Evolutionary conservation across 306 rosid genomes (phyloP).

Genomic region (Citrullus mucosospermus): DNA sequence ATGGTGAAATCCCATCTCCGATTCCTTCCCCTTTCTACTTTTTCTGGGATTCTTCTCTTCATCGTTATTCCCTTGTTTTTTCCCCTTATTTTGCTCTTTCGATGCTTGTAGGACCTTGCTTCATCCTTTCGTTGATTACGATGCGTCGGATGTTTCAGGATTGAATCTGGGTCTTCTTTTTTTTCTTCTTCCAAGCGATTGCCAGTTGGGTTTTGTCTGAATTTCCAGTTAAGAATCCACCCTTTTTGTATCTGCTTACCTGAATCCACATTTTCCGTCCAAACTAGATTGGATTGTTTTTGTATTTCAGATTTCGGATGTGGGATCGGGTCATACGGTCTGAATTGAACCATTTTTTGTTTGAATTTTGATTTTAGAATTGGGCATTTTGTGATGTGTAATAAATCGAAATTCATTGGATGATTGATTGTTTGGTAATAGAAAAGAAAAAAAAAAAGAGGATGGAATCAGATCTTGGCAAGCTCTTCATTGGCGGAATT

Average conservation of each 20-base stretch:
- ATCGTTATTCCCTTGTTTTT: constrained; percentile 10
- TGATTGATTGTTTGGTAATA: constrained; percentile 19
- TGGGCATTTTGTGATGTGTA: neutral
- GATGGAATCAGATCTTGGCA: constrained; percentile 96
- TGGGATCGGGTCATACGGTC: constrained; percentile 20
- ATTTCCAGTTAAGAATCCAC: constrained; percentile 34
- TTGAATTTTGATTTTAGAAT: constrained; percentile 12
- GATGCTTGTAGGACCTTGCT: constrained; percentile 24
- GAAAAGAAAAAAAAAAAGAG: neutral
- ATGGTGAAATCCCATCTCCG: constrained; percentile 42
- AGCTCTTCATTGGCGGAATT: constrained; percentile 99
- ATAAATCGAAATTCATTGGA: constrained; percentile 4
- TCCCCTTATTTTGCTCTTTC: constrained; percentile 14
- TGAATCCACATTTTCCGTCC: constrained; percentile 34
- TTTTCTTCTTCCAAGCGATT: constrained; percentile 36
- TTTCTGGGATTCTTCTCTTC: constrained; percentile 22
- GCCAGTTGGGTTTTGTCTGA: constrained; percentile 42
- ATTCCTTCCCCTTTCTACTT: neutral
- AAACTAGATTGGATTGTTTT: constrained; percentile 3
- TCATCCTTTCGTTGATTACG: constrained; percentile 27
- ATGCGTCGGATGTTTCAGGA: constrained; percentile 56
- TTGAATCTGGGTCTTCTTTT: constrained; percentile 43
- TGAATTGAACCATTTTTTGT: constrained; percentile 19
- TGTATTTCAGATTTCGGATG: neutral
- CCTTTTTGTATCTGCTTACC: constrained; percentile 10